Evolutionary conservation across 2,329 filamentous ascomycete species (phyloP).

Genomic region (Cordyceps fumosorosea): DNA sequence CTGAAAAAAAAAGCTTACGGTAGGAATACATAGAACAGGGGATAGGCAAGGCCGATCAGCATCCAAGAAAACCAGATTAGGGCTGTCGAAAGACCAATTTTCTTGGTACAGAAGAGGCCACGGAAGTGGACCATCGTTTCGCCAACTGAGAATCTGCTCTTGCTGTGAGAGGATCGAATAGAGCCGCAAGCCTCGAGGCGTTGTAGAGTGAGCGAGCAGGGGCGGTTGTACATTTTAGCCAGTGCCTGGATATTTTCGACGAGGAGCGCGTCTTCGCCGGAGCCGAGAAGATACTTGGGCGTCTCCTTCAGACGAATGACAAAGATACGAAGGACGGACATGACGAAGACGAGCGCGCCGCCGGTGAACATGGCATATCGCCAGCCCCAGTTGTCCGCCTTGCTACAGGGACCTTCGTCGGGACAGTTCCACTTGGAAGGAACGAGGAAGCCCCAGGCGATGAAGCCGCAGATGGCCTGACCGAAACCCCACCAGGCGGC

Average conservation of each 20-base stretch:
- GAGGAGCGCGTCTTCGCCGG: constrained; percentile 41
- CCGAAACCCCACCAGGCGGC: constrained; percentile 47
- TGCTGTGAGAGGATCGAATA: constrained; percentile 30
- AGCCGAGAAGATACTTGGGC: constrained; percentile 41
- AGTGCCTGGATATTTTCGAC: constrained; percentile 42
- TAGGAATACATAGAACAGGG: constrained; percentile 69
- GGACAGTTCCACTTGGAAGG: constrained; percentile 41
- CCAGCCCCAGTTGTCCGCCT: constrained; percentile 42
- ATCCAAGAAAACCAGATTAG: constrained; percentile 66
- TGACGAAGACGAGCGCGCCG: constrained; percentile 36
- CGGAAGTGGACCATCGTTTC: constrained; percentile 47
- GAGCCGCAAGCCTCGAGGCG: constrained; percentile 40
- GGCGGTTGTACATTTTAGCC: constrained; percentile 38
- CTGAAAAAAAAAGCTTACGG: constrained; percentile 33
- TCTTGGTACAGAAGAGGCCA: constrained; percentile 57
- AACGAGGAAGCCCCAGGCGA: constrained; percentile 40
- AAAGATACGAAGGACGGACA: constrained; percentile 39
- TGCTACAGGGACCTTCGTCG: constrained; percentile 36
- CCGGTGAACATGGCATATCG: constrained; percentile 40
- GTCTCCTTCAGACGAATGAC: constrained; percentile 41
- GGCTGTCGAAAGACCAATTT: constrained; percentile 53
- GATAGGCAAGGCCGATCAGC: constrained; percentile 65
- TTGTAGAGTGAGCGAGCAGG: constrained; percentile 36
- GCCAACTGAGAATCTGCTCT: constrained; percentile 24
- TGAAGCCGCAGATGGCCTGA: constrained; percentile 38